Base-by-base conservation (phyloP, 192 early-diverging fungal species). In the Radiomyces spectabilis region DNA sequence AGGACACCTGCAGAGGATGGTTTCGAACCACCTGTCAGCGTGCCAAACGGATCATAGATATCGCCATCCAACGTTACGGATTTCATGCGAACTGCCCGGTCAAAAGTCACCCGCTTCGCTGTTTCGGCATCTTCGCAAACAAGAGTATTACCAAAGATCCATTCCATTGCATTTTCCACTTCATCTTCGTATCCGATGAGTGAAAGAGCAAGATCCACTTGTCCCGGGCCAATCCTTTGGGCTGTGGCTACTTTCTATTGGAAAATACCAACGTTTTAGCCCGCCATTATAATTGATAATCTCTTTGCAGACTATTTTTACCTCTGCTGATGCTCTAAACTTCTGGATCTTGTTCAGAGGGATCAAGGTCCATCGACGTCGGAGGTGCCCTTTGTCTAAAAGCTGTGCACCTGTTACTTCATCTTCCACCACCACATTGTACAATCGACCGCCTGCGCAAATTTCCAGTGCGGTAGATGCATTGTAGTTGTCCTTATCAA, bases 41-140 rank as follows among this genome's bases (percentile, higher is more conserved):
- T 88, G 26, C 97, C 97, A 13, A 83, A 81, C 8, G 97, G 95
- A 59, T 98, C 94, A 66, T 99, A 99, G 2, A 92, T 78, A 67
- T 99, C 97, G 35, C 97, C 97, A 29, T 97, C 94, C 0, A 88
- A 63, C 3, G 97, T 98, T n/a, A 99, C 90, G n/a, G 89, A 93
- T 52, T 90, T 87, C 39, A 83, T 65, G 13, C 82, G 76, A 31
- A 99, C 85, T 38, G 74, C 74, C 48, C 86, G 80, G 76, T 94
- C 76, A 66, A 95, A 99, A 1, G 97, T 89, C 26, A 98, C 85
- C 29, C 72, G 61, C 65, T 93, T 93, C 1, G 94, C 94, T 0
- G 85, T 84, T 13, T 81, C 76, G 0, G 85, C 76, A 64, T 97
- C 93, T 40, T 85, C 72, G 65, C 92, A 95, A 25, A 99, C 84